Base-by-base conservation (phyloP, 208 protist genomes). In the Balamuthia mandrillaris region DNA sequence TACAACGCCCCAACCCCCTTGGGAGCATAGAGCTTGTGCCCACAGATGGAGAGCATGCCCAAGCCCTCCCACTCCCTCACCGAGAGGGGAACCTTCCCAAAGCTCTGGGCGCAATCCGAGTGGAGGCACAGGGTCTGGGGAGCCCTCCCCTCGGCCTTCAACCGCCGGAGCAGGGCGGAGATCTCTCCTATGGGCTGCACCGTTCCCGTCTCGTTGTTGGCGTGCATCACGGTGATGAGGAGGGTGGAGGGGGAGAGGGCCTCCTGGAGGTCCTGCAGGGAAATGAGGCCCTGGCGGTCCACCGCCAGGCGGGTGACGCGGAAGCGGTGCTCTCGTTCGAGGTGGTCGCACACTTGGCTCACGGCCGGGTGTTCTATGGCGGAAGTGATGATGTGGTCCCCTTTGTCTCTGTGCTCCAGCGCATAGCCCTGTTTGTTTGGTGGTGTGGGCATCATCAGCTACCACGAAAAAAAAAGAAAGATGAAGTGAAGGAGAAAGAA, bases 181-280 rank as follows among this genome's bases (percentile, higher is more conserved):
- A 98, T 91, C 68, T 94, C 94, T 27, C 29, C 52, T 33, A 98
- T 94, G 27, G 94, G 94, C 87, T 98, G 96, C 16, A 98, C 86
- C 0, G 94, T 86, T 10, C 96, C 97, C 24, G 96, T 90, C 75
- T 98, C 96, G 87, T 98, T 98, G 88, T 98, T 98, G 24, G 96
- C 95, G 51, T 96, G 95, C 97, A 98, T 98, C 24, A 98, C 82
- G 1, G 92, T 95, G 16, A 98, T 94, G 6, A 98, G 77, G 3
- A 87, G 18, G 18, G 92, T 93, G n/a, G 91, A 90, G 0, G 92
- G 92, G 21, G 44, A 21, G 42, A 89, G 1, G 2, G 52, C 77
- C 7, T 52, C 18, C 37, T 74, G 56, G n/a, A 75, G 65, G 0
- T 75, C 65, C 33, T 75, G 39, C 0, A 75, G 41, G 29, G 65